Evolutionary conservation across 106 monocot species (phyloP).

Genomic region (Alisma plantagoaquatica): DNA sequence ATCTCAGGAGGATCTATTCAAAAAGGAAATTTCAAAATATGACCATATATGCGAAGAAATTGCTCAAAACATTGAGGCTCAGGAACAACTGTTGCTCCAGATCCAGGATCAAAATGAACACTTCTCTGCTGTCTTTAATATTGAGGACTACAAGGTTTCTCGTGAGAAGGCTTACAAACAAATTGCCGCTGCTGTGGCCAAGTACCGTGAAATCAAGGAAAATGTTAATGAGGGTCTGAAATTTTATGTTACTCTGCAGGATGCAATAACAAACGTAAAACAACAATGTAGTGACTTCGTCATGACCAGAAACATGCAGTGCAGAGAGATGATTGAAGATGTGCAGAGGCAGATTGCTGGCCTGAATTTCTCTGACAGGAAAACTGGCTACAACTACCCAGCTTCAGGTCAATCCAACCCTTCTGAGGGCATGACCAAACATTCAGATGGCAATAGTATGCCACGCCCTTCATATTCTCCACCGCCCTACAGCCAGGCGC

Average conservation of each 20-base stretch:
- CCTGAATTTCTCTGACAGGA: constrained; percentile 50
- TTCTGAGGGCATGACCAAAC: constrained; percentile 10
- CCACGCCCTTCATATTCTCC: constrained; percentile 4
- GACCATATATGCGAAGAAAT: constrained; percentile 82
- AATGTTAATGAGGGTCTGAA: constrained; percentile 93
- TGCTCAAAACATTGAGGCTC: constrained; percentile 73
- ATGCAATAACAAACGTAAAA: constrained; percentile 85
- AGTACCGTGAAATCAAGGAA: constrained; percentile 88
- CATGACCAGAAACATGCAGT: constrained; percentile 85
- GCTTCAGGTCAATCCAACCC: constrained; percentile 18
- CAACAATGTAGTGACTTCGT: constrained; percentile 93
- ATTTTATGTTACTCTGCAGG: constrained; percentile 97
- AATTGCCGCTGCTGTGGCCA: constrained; percentile 71
- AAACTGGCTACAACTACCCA: constrained; percentile 44
- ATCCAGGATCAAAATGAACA: constrained; percentile 91
- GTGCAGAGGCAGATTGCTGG: constrained; percentile 80
- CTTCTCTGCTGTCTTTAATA: constrained; percentile 75
- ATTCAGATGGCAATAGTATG: constrained; percentile 18
- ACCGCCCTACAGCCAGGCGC: constrained; percentile 16
- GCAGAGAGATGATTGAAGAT: constrained; percentile 80
- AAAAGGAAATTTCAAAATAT: constrained; percentile 80
- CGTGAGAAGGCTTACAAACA: constrained; percentile 82
- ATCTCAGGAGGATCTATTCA: constrained; percentile 78
- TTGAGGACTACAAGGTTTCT: constrained; percentile 91
- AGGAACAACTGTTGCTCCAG: constrained; percentile 68